These are phyloP conservation scores for Thielaviopsis ethacetica DNA, from an alignment of 2,329 filamentous ascomycete species.

Conservation along the genomic window DNA sequence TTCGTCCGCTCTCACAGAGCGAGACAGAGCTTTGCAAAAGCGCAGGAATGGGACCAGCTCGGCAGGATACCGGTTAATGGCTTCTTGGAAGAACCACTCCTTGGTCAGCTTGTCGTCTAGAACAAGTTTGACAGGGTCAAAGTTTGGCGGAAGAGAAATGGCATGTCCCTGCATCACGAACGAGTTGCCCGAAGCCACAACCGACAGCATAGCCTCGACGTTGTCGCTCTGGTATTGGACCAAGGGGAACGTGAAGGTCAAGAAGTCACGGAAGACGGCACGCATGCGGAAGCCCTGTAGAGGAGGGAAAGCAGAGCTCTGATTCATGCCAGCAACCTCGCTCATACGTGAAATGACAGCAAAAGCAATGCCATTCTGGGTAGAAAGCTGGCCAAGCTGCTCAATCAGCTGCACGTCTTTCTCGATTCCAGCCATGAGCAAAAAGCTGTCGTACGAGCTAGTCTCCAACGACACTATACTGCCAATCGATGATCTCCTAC, in stretches of 20 bases:
- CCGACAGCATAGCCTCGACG: slow-evolving; percentile 46
- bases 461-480: slow-evolving; percentile 47
- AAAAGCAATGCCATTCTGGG: slow-evolving; percentile 34
- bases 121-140: slow-evolving; percentile 24
- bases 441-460: slow-evolving; percentile 40
- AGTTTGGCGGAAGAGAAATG: slow-evolving; percentile 11
- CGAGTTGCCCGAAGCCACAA: slow-evolving; percentile 31
- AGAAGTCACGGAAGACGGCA: slow-evolving; percentile 48
- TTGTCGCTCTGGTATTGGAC: slow-evolving; percentile 60
- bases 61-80: slow-evolving; percentile 18
- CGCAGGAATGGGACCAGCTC: slow-evolving; percentile 23
- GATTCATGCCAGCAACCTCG: slow-evolving; percentile 27
- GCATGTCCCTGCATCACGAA: slow-evolving; percentile 5
- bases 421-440: slow-evolving; percentile 31
- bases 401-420: slow-evolving; percentile 36
- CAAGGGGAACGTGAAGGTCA: slow-evolving; percentile 49
- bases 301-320: slow-evolving; percentile 31
- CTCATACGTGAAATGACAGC: slow-evolving; percentile 37
- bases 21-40: slow-evolving; percentile 21
- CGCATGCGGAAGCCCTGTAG: slow-evolving; percentile 48
- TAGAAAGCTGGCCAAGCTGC: slow-evolving; percentile 31
- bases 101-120: slow-evolving; percentile 39
- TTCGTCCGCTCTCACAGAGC: slow-evolving; percentile 16
- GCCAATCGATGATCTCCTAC: slow-evolving; percentile 41
- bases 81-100: slow-evolving; percentile 15